Percentiles rank a stretch among this genome's conserved stretches.
These are phyloP conservation scores for Volvox carteri DNA, from an alignment of 163 green algal species.

Conservation along the genomic window DNA sequence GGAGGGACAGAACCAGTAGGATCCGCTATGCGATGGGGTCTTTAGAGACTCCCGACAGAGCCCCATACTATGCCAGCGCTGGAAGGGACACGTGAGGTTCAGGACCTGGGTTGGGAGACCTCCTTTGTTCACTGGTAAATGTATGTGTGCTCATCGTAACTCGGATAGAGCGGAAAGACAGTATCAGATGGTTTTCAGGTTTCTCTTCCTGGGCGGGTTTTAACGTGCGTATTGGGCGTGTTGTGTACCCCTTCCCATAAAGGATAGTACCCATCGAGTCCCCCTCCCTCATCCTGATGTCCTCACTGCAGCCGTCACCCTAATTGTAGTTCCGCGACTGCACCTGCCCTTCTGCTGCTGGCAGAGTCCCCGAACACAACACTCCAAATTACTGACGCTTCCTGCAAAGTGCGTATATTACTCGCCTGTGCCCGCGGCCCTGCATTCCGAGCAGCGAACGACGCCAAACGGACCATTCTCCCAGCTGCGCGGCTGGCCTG, in stretches of 20 bases:
- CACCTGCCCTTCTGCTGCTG: too few relatives aligned
- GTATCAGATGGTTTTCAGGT: neutral
- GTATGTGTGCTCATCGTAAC: neutral
- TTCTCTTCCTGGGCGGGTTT: too few relatives aligned
- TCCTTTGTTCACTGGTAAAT: neutral
- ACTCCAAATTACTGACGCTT: neutral
- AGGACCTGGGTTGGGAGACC: neutral
- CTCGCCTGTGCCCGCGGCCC: neutral
- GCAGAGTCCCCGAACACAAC: too few relatives aligned
- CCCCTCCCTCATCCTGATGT: too few relatives aligned
- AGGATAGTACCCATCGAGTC: too few relatives aligned
- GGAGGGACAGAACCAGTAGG: too few relatives aligned
- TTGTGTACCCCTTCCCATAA: too few relatives aligned
- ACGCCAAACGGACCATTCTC: constrained; percentile 36
- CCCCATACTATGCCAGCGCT: neutral
- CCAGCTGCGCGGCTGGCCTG: neutral
- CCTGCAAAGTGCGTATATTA: neutral
- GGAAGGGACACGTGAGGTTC: neutral
- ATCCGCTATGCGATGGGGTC: too few relatives aligned
- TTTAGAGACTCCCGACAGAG: neutral
- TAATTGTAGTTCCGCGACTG: too few relatives aligned
- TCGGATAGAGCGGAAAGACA: neutral
- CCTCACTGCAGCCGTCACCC: too few relatives aligned
- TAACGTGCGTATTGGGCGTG: too few relatives aligned
- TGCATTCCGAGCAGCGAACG: neutral